Evolutionary conservation across 192 early-diverging fungal genomes (phyloP).

Genomic region (Physocladia obscura): DNA sequence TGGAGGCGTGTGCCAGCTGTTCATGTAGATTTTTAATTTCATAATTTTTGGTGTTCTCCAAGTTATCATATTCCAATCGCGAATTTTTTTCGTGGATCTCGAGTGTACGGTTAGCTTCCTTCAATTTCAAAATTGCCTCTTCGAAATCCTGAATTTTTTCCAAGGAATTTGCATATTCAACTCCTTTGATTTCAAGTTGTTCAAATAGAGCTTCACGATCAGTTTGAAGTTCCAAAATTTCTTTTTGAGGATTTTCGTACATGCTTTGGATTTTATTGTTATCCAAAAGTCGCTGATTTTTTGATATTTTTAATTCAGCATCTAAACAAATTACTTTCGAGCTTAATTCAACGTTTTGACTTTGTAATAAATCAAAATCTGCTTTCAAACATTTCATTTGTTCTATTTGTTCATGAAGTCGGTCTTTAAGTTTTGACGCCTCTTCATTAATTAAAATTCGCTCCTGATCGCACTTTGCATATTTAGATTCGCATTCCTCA

Average conservation of each 20-base stretch:
- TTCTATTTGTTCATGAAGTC: no score
- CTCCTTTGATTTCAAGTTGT: background rate
- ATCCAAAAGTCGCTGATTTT: background rate
- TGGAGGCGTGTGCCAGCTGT: background rate
- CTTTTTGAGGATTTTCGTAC: background rate
- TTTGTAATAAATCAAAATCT: no score
- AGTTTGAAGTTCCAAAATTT: background rate
- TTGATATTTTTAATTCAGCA: background rate
- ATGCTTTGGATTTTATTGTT: background rate
- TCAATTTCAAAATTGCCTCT: background rate
- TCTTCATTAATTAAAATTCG: no score
- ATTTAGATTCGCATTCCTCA: no score
- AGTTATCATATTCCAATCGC: background rate
- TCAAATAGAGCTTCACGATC: background rate
- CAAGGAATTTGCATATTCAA: background rate
- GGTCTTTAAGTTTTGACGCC: no score
- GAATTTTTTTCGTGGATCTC: no score
- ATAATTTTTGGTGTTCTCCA: background rate
- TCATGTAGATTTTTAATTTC: background rate
- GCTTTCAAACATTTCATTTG: no score
- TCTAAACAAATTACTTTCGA: background rate
- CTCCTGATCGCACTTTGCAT: no score
- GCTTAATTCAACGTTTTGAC: no score
- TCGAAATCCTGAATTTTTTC: background rate
- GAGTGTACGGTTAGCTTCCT: no score